phyloP scores from a whole-genome alignment of 31 red algal species.

The Endocladia muricata region DNA sequence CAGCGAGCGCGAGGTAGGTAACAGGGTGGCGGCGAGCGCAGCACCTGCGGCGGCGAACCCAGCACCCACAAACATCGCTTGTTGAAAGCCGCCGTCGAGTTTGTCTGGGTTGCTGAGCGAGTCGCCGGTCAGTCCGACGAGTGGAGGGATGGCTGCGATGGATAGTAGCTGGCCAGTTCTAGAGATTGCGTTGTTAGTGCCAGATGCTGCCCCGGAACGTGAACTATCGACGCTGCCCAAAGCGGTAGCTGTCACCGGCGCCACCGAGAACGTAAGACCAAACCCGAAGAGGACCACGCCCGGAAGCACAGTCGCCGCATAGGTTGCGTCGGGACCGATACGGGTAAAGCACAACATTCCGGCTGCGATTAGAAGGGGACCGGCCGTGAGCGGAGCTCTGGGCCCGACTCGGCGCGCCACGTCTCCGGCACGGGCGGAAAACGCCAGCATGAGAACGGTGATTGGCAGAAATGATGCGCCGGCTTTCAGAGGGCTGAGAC shows the following conservation, averaged over 20 bases:
- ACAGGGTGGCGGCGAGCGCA: no score
- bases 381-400: neutral
- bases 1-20: no score
- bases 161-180: neutral
- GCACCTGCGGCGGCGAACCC: no score
- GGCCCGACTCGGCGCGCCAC: neutral
- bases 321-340: neutral
- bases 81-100: no score
- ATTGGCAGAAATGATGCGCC: neutral
- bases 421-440: neutral
- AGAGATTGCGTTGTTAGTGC: neutral
- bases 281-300: neutral
- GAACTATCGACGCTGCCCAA: neutral
- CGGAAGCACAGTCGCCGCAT: neutral
- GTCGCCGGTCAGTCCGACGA: no score
- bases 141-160: no score
- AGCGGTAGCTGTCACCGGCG: neutral
- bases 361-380: neutral
- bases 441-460: neutral
- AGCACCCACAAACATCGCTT: no score
- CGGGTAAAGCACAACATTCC: neutral
- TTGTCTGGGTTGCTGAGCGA: no score
- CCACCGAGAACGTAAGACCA: neutral
- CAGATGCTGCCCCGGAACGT: neutral
- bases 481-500: neutral